Evolutionary conservation across 1,284 basidiomycete genomes (phyloP).

Genomic region (Caloboletus inedulis): DNA sequence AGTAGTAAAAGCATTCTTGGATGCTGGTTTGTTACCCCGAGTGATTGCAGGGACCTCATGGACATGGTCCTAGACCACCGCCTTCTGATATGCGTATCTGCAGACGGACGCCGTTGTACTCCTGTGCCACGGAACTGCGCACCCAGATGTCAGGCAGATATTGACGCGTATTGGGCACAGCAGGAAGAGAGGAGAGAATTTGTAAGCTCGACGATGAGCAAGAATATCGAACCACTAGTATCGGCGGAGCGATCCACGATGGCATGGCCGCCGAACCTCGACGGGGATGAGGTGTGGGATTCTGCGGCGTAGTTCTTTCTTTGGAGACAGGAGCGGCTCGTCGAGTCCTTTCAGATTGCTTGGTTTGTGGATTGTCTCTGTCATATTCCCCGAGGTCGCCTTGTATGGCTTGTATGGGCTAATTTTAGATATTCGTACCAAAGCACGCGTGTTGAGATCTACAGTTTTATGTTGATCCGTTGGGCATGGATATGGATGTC

Average conservation of each 20-base stretch:
- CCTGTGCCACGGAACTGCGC: constrained; percentile 26
- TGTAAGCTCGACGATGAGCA: constrained; percentile 26
- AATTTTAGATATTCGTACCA: constrained; percentile 24
- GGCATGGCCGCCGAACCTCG: constrained; percentile 35
- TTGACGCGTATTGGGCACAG: constrained; percentile 40
- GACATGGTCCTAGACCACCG: constrained; percentile 39
- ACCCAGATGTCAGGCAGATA: constrained; percentile 25
- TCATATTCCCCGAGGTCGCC: constrained; percentile 23
- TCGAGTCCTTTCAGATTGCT: constrained; percentile 21
- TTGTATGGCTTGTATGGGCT: constrained; percentile 23
- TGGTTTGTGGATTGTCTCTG: constrained; percentile 16
- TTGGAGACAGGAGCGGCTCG: constrained; percentile 20
- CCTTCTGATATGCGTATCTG: constrained; percentile 12
- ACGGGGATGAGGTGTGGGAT: constrained; percentile 29
- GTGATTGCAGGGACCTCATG: constrained; percentile 89
- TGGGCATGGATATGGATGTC: constrained; percentile 13
- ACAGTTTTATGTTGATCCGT: constrained; percentile 31
- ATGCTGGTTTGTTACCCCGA: constrained; percentile 83
- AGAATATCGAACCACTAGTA: constrained; percentile 28
- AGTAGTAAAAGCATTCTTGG: constrained; percentile 88
- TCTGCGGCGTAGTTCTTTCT: constrained; percentile 23
- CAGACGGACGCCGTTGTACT: constrained; percentile 3
- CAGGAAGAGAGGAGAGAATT: constrained; percentile 24
- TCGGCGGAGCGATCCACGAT: constrained; percentile 49
- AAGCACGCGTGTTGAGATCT: constrained; percentile 25